Evolutionary conservation across 75 land plant genomes (phyloP), one percentile per base, ranked within the genome.

Genomic region (Adiantum capillusveneris): DNA sequence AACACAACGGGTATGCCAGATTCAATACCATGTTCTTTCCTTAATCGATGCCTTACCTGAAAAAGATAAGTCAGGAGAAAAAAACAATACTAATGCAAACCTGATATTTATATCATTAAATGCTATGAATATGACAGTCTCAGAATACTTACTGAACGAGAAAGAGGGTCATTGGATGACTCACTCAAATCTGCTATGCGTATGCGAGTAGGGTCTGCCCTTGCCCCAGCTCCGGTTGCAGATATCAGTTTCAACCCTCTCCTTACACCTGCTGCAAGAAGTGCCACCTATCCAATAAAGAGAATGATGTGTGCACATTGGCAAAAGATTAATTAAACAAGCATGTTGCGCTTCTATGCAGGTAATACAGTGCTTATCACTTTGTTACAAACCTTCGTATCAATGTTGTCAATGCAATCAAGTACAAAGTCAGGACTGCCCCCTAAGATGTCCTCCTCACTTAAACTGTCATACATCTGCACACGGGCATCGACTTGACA

Each of bases 391-490:
- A 94, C 99, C 97, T 95, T 95, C 9, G 99, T 95, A 64, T 95
- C 97, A 68, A 90, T 95, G 62, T 95, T 95, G 67, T 95, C 99
- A 63, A 95, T 95, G 82, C 97, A 95, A 59, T 95, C 97, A 26
- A 95, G 73, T 44, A 95, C 86, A 77, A 86, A 90, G 75, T 95
- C 97, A 63, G 99, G 97, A 3, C 83, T 48, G 30, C 92, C 99
- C 13, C 79, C 77, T 45, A 90, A 82, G 65, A 95, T 82, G 60
- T 86, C 92, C 37, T 87, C 99, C 63, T 90, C 84, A 31, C 81
- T 57, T 57, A 88, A 82, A 62, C 81, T 65, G 63, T 95, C 97
- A 77, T 87, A 95, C 66, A 95, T 56, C 60, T 84, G 76, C 29
- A 80, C 86, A 56, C 72, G 68, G 25, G 92, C 97, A 44, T 95